Percentiles rank a stretch among this genome's conserved stretches.
These are phyloP conservation scores for Wickerhamiella allomyrinae DNA, from an alignment of 805 yeast genomes.

Conservation along the genomic window DNA sequence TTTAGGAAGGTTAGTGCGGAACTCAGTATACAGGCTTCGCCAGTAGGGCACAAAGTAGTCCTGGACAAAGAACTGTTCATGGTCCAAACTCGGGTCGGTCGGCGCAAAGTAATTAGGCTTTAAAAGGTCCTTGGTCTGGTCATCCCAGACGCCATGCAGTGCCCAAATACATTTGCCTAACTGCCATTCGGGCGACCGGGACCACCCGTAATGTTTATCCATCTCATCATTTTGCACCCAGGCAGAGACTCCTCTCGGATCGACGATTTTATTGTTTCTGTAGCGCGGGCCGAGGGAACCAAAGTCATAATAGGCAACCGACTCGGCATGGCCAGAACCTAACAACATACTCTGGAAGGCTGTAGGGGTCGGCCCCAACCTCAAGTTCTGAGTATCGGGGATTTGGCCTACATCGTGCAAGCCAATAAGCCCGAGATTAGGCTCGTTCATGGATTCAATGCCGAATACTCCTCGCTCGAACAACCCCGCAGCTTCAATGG, in stretches of 20 bases:
- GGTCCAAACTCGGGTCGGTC: constrained; percentile 28
- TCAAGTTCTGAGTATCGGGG: constrained; percentile 44
- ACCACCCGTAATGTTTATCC: constrained; percentile 58
- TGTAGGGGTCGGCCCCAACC: constrained; percentile 70
- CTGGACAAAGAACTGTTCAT: constrained; percentile 46
- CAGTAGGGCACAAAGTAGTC: constrained; percentile 48
- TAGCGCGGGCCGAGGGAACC: constrained; percentile 64
- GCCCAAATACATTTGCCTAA: constrained; percentile 69
- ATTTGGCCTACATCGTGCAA: constrained; percentile 36
- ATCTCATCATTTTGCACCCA: constrained; percentile 41
- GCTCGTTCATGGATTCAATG: constrained; percentile 75
- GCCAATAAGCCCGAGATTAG: constrained; percentile 63
- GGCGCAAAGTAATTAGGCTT: constrained; percentile 37
- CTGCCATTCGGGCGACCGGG: constrained; percentile 47
- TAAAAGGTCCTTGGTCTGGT: constrained; percentile 20
- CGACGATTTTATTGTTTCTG: constrained; percentile 38
- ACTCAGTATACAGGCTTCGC: constrained; percentile 31
- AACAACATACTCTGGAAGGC: constrained; percentile 51
- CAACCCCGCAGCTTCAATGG: constrained; percentile 34
- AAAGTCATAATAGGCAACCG: constrained; percentile 54
- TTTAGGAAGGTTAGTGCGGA: constrained; percentile 31
- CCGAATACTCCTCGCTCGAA: constrained; percentile 51
- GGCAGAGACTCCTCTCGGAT: constrained; percentile 50
- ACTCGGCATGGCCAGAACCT: constrained; percentile 61
- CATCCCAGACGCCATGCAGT: constrained; percentile 58